A percentile compares a stretch with the other conserved stretches of the same genome.
phyloP scores from a whole-genome alignment of 23 red algal genomes.

The Agarophyton chilense region DNA sequence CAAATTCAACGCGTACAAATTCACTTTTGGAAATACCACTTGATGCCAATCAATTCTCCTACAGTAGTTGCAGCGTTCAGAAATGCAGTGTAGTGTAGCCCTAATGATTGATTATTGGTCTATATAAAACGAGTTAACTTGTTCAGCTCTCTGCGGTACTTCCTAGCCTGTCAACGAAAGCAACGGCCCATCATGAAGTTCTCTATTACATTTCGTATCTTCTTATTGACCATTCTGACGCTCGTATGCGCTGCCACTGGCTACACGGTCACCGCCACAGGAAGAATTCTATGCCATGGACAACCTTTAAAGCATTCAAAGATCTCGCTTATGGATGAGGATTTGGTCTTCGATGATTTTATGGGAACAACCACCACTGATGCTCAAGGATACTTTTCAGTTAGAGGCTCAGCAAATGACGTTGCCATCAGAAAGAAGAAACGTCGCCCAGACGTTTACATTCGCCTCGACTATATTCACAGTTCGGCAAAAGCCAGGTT shows the following conservation, averaged over 20 bases:
- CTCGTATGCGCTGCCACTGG: not conserved
- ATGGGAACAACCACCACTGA: conserved; percentile 19
- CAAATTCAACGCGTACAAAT: too few species aligned
- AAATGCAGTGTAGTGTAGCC: too few species aligned
- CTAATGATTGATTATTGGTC: too few species aligned
- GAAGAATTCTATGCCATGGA: conserved; percentile 17
- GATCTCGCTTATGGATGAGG: conserved; percentile 43
- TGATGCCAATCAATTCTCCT: too few species aligned
- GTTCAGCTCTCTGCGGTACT: too few species aligned
- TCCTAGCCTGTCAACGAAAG: too few species aligned
- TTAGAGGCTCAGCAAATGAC: conserved; percentile 20
- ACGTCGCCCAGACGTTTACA: conserved; percentile 36
- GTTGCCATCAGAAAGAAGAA: conserved; percentile 19
- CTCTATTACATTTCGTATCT: too few species aligned
- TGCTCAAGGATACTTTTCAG: conserved; percentile 10
- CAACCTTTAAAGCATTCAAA: not conserved
- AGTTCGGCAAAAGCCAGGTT: not conserved
- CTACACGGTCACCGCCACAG: not conserved
- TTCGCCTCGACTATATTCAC: not conserved
- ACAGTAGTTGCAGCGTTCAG: too few species aligned
- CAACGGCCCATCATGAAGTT: too few species aligned
- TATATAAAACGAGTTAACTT: too few species aligned
- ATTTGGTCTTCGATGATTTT: not conserved
- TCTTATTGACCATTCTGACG: too few species aligned
- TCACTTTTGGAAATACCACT: too few species aligned